Conservation (phyloP, 306 rosid genomes). For the Cucurbita argyrosperma region DNA sequence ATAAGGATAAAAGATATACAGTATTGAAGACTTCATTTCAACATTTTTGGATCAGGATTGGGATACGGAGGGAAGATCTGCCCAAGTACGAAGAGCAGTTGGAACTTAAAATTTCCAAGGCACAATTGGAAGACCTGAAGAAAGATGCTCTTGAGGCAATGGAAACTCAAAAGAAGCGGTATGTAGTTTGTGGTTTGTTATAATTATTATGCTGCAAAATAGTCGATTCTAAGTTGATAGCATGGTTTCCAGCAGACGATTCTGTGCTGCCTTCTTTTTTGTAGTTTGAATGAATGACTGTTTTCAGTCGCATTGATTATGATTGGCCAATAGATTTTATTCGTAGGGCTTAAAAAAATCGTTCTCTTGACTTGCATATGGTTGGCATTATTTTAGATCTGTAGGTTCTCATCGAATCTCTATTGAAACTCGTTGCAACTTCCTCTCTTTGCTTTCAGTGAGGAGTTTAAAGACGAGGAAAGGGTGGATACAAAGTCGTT, state of each 20-base stretch:
- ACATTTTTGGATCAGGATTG: constrained; percentile 29
- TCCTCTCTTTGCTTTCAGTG: constrained; percentile 40
- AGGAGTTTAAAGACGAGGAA: constrained; percentile 85
- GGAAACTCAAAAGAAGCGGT: constrained; percentile 91
- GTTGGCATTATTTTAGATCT: background rate
- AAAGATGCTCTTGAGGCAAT: constrained; percentile 76
- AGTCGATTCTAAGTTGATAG: background rate
- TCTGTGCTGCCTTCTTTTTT: background rate
- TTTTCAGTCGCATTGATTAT: background rate
- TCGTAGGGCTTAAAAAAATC: background rate
- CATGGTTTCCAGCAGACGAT: background rate
- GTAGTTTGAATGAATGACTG: background rate
- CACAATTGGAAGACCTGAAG: constrained; percentile 74
- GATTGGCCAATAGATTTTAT: background rate
- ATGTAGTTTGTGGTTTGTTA: constrained; percentile 1
- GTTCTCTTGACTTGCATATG: background rate
- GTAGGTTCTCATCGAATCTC: background rate
- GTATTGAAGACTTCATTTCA: background rate
- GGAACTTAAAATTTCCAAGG: constrained; percentile 67
- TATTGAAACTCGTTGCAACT: background rate
- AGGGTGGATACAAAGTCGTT: constrained; percentile 47
- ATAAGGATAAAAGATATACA: background rate
- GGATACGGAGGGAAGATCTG: constrained; percentile 52
- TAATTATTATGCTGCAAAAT: background rate
- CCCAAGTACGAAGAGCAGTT: constrained; percentile 74